phyloP scores from a whole-genome alignment of 495 filamentous ascomycete genomes.

The Bryoglossum gracile region DNA sequence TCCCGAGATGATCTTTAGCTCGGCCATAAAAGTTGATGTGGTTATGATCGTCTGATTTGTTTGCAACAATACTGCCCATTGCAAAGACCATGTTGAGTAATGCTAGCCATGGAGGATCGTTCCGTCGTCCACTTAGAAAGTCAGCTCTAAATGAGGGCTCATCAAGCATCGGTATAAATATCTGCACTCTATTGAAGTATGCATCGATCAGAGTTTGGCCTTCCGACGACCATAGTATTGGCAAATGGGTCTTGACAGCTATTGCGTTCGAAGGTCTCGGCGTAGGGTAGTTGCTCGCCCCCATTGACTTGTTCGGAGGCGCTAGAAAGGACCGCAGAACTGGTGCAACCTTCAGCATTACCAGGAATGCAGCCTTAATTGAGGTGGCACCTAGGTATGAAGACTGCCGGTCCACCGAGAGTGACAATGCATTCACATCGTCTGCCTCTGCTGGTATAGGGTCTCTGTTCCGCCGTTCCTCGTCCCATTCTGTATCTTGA shows the following conservation, averaged over 20 bases:
- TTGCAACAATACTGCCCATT: constrained; percentile 65
- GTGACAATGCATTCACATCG: constrained; percentile 75
- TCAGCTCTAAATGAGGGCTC: constrained; percentile 67
- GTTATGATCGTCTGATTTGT: constrained; percentile 60
- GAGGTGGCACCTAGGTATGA: constrained; percentile 81
- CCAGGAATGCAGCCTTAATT: constrained; percentile 71
- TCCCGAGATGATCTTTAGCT: constrained; percentile 58
- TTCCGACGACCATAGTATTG: constrained; percentile 51
- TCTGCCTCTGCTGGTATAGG: constrained; percentile 63
- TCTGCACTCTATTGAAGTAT: constrained; percentile 71
- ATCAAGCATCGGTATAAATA: constrained; percentile 70
- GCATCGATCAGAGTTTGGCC: constrained; percentile 61
- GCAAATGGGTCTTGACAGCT: constrained; percentile 40
- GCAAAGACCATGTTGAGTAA: constrained; percentile 77
- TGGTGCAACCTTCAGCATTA: constrained; percentile 71
- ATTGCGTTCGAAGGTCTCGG: constrained; percentile 26
- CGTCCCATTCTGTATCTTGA: constrained; percentile 50
- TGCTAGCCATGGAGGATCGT: constrained; percentile 67
- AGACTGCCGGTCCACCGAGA: constrained; percentile 60
- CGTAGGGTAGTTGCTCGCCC: constrained; percentile 39
- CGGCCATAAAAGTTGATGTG: constrained; percentile 68
- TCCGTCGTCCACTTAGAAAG: constrained; percentile 57
- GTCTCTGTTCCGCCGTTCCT: constrained; percentile 47
- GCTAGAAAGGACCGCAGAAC: constrained; percentile 51
- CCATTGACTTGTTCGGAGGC: constrained; percentile 37